Base-by-base conservation (phyloP, 257 asterid genomes). In the Cruciata laevipes region DNA sequence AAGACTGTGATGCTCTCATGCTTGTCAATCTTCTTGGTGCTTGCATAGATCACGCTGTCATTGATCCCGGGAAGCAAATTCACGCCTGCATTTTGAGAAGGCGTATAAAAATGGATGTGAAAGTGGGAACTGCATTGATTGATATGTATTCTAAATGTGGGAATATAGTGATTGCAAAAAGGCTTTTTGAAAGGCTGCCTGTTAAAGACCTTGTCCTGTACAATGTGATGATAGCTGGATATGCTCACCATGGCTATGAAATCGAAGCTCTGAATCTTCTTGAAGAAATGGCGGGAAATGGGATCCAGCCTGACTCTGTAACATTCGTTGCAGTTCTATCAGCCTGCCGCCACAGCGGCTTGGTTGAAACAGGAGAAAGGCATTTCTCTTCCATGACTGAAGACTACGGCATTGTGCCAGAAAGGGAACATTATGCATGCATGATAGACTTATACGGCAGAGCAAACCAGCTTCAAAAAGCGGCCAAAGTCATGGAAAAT, bases 91-190 rank as follows among this genome's bases (percentile, higher is more conserved):
- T 83, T 11, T 49, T 85, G 80, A 79, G 89, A 73, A 77, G 14
- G 17, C 86, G 81, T 40, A 66, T 78, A 21, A 38, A 69, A 69
- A 61, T 78, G 80, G 87, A 90, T 23, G 87, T 79, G 80, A 87
- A 86, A 71, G 74, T 77, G 49, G 53, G 56, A 9, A 83, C 90
- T 69, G 84, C 96, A 10, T 49, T 88, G 77, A 78, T 90, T 47
- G 99, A 93, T 73, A 88, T 85, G 95, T 93, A 93, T 63, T 81
- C 97, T 2, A 90, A 93, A 74, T 85, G 99, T 64, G 99, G 99
- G 17, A 78, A 76, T 47, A 73, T 88, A 67, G 35, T 65, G 10
- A 80, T 84, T 69, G 91, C 97, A 7, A 60, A 69, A 59, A 83
- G 81, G 69, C 65, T 88, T 37, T 93, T 93, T 23, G 72, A 61